Percentiles rank a stretch among this genome's conserved stretches.
Evolutionary conservation across 257 asterid species (phyloP).

Genomic region (Capsicum pubescens): DNA sequence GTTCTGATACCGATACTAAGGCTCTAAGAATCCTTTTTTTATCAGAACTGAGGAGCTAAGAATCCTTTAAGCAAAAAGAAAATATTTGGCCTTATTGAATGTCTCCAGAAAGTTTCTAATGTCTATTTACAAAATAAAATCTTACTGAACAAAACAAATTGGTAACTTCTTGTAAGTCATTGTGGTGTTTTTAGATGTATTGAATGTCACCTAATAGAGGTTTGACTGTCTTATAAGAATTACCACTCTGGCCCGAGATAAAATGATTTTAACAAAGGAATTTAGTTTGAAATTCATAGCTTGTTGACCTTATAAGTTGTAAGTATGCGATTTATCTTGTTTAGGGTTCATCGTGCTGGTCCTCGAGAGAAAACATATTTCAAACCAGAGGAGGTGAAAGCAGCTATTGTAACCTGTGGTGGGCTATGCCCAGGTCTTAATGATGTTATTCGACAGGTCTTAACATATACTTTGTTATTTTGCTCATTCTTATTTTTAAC

Average conservation of each 20-base stretch:
- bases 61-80: neutral
- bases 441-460: constrained; percentile 89
- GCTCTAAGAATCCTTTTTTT: neutral
- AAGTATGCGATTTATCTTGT: constrained; percentile 1
- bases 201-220: neutral
- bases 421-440: constrained; percentile 98
- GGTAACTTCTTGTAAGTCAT: neutral
- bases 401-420: constrained; percentile 94
- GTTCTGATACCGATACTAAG: neutral
- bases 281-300: neutral
- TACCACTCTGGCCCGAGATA: neutral
- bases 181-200: neutral
- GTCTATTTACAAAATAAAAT: neutral
- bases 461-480: neutral
- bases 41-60: neutral
- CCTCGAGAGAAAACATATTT: constrained; percentile 82
- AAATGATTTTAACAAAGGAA: neutral
- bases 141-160: neutral
- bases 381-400: constrained; percentile 88
- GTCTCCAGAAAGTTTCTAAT: neutral
- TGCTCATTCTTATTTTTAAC: neutral
- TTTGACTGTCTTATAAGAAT: neutral
- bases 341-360: constrained; percentile 96
- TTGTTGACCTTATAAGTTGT: neutral
- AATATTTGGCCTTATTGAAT: neutral